Conservation (phyloP, 169 alveolate genomes). For the Eimeria sp. region DNA sequence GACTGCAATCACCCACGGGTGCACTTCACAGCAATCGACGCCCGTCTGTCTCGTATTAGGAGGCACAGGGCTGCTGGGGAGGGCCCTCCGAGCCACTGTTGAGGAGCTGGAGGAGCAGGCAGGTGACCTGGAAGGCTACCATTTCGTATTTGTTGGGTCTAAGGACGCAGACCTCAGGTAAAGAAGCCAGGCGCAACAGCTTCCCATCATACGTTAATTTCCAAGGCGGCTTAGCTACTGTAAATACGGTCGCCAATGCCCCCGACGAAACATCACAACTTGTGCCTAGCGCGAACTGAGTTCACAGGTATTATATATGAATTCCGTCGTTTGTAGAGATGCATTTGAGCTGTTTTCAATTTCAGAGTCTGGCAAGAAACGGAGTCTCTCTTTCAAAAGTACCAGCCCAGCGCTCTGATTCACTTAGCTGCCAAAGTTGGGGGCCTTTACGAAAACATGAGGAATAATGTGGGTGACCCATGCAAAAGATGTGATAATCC, state of each 20-base stretch:
- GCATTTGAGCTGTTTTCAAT: neutral
- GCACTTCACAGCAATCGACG: neutral
- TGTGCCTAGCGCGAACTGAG: neutral
- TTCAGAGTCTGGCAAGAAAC: constrained; percentile 70
- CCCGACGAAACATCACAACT: neutral
- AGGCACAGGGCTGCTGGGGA: constrained; percentile 83
- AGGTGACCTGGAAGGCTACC: constrained; percentile 34
- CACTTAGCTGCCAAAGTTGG: constrained; percentile 88
- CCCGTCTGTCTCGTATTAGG: constrained; percentile 83
- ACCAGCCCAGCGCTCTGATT: constrained; percentile 84
- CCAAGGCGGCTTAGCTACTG: neutral
- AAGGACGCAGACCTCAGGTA: constrained; percentile 79
- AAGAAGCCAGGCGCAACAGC: neutral
- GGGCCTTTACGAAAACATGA: constrained; percentile 86
- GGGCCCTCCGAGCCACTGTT: constrained; percentile 73
- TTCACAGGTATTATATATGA: neutral
- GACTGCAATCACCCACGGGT: constrained; percentile 49
- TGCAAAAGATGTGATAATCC: neutral
- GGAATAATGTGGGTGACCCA: constrained; percentile 79
- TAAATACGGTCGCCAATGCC: neutral
- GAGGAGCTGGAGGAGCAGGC: constrained; percentile 38
- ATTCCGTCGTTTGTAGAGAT: neutral
- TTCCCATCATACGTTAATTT: neutral
- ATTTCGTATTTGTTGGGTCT: constrained; percentile 70
- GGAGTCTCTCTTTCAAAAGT: constrained; percentile 69